Percentiles rank a stretch among this genome's conserved stretches.
These are phyloP conservation scores for Salix purpurea DNA, from an alignment of 345 rosid genomes.

Conservation along the genomic window DNA sequence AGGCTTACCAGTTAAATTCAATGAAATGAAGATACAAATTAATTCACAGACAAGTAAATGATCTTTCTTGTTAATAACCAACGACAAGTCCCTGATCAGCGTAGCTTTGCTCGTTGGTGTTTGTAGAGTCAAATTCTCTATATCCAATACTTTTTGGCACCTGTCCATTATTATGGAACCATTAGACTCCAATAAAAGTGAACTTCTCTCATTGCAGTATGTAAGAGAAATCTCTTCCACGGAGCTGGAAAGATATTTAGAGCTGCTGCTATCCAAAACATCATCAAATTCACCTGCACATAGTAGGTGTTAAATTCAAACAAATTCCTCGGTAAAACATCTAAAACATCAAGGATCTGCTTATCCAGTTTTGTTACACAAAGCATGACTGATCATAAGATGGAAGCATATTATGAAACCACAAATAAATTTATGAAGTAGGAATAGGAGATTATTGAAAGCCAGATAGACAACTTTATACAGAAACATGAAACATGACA, in stretches of 20 bases:
- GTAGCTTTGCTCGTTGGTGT: conserved; percentile 73
- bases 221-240: conserved; percentile 52
- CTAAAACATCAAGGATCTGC: neutral
- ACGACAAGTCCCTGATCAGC: conserved; percentile 61
- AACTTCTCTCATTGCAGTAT: conserved; percentile 30
- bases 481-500: neutral
- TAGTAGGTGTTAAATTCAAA: conserved; percentile 12
- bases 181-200: conserved; percentile 41
- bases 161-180: conserved; percentile 38
- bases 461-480: neutral
- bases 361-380: neutral
- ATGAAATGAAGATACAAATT: conserved; percentile 15
- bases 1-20: conserved; percentile 14
- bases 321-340: conserved; percentile 4
- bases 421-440: neutral
- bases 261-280: conserved; percentile 53
- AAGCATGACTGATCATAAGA: conserved; percentile 5
- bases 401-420: conserved; percentile 1
- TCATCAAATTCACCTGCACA: conserved; percentile 91
- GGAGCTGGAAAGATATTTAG: conserved; percentile 35
- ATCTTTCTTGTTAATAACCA: conserved; percentile 52
- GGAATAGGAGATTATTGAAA: neutral
- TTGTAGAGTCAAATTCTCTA: conserved; percentile 64
- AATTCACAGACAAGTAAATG: conserved; percentile 67
- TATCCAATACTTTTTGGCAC: conserved; percentile 44